These are phyloP conservation scores for Echinosphaeria canescens DNA, from an alignment of 2,329 filamentous ascomycete genomes.

Conservation along the genomic window DNA sequence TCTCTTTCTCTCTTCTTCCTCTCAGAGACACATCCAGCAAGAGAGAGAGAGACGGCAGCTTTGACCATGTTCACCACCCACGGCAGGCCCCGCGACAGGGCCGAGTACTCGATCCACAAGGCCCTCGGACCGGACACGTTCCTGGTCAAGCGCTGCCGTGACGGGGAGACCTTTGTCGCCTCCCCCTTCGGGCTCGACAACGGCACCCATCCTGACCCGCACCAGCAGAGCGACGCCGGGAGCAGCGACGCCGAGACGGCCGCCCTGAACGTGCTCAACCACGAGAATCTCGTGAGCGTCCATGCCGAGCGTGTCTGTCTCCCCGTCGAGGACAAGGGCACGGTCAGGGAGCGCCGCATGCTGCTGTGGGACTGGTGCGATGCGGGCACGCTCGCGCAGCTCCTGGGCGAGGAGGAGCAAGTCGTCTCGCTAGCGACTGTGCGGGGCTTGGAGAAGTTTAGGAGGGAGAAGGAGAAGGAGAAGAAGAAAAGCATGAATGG, in stretches of 20 bases:
- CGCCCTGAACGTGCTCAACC: conserved; percentile 18
- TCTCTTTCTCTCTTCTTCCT: too few species aligned
- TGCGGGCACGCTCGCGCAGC: conserved; percentile 21
- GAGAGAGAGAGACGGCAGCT: too few species aligned
- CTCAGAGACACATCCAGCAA: too few species aligned
- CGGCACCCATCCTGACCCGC: conserved; percentile 2
- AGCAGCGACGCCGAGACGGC: conserved; percentile 10
- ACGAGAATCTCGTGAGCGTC: conserved; percentile 24
- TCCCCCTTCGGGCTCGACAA: conserved; percentile 6
- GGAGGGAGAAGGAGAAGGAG: background rate
- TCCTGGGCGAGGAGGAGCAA: conserved; percentile 13
- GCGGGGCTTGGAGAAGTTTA: background rate
- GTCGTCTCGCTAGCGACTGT: background rate
- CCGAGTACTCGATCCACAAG: too few species aligned
- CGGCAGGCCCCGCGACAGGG: too few species aligned
- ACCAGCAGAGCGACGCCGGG: conserved; percentile 8
- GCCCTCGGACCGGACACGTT: conserved; percentile 9
- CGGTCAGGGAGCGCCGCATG: conserved; percentile 6
- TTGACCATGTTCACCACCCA: too few species aligned
- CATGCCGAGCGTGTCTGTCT: conserved; percentile 9
- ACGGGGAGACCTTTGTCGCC: conserved; percentile 13
- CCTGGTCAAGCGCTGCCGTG: conserved; percentile 11
- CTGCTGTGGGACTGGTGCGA: conserved; percentile 30
- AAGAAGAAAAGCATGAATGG: background rate
- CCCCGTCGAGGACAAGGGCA: conserved; percentile 3